Base-by-base conservation (phyloP, 208 protist species). In the Trypanosoma congolense region DNA sequence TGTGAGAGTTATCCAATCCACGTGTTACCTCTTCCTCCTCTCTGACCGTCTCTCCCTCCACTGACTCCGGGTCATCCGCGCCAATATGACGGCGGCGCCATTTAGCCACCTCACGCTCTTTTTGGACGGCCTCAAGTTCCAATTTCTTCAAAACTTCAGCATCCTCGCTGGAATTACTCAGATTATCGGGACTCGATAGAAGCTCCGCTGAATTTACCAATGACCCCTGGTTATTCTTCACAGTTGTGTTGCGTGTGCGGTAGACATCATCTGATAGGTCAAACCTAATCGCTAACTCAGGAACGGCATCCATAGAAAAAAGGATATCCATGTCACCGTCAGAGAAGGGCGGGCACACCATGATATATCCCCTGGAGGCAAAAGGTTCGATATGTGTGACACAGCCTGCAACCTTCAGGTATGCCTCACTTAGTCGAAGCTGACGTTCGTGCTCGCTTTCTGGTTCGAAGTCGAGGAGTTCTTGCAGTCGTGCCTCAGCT, bases 11-110 rank as follows among this genome's bases (percentile, higher is more conserved):
- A 43, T 14, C 47, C 24, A 33, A n/a, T 14, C 47, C 14, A 2
- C 16, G 8, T 14, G 14, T 38, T 9, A 19, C 40, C 43, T 56
- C 75, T 10, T 49, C 49, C 6, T 67, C 73, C 18, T 35, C 63
- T n/a, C 28, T 49, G 2, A 44, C 49, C 33, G 22, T 42, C 3
- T 61, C 47, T 9, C 53, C 49, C 4, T 60, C 56, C 4, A 74
- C 75, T 33, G 66, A 67, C 29, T 73, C 56, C 6, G 61, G 72
- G 66, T 92, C 84, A 56, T 95, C 67, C 8, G 41, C 70, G 19
- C 88, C 89, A 70, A 95, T 90, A 67, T 95, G 77, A n/a, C 89
- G 89, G 18, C 89, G 84, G 4, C 85, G 84, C 86, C 89, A 95
- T 56, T 82, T 77, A 12, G 61, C 62, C 66, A 95, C 55, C 47